phyloP scores from a whole-genome alignment of 495 filamentous ascomycete species.

The Trichoderma gamsii region DNA sequence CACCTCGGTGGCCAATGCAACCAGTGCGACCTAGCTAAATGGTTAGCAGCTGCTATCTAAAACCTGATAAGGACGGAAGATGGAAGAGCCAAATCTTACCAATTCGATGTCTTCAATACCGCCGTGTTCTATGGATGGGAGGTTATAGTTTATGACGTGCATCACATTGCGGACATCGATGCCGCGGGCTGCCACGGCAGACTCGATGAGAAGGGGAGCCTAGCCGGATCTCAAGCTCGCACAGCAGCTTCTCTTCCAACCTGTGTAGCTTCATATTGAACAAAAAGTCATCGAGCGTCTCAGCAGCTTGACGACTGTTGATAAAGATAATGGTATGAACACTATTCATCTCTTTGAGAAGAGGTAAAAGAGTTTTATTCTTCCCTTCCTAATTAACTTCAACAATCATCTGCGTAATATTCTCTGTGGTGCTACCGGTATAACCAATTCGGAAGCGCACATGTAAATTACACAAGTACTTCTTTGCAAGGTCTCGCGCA shows the following conservation, averaged over 20 bases:
- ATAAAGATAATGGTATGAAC: conserved; percentile 87
- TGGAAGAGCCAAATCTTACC: conserved; percentile 43
- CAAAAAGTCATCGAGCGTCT: conserved; percentile 80
- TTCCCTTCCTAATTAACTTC: conserved; percentile 58
- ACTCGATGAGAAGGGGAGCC: conserved; percentile 75
- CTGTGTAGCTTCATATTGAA: conserved; percentile 79
- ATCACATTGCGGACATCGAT: conserved; percentile 82
- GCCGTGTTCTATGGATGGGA: conserved; percentile 63
- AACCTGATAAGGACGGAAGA: too few relatives aligned
- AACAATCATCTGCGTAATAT: conserved; percentile 72
- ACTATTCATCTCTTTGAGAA: conserved; percentile 60
- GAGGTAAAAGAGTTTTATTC: conserved; percentile 62
- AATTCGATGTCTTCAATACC: conserved; percentile 95
- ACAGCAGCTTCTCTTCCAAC: conserved; percentile 88
- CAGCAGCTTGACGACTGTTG: conserved; percentile 67
- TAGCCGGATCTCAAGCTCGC: conserved; percentile 74
- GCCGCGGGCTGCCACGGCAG: conserved; percentile 78
- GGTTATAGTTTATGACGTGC: conserved; percentile 90
- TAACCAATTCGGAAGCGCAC: conserved; percentile 80
- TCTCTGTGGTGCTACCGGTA: conserved; percentile 67
- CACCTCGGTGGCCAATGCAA: conserved; percentile 80
- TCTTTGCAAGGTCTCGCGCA: conserved; percentile 66
- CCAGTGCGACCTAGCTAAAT: conserved; percentile 73
- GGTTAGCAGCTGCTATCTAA: conserved; percentile 19
- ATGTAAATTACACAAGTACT: conserved; percentile 64